Evolutionary conservation across 305 asterid genomes (phyloP), one percentile per base, ranked within the genome.

Genomic region (Petunia hybrid): DNA sequence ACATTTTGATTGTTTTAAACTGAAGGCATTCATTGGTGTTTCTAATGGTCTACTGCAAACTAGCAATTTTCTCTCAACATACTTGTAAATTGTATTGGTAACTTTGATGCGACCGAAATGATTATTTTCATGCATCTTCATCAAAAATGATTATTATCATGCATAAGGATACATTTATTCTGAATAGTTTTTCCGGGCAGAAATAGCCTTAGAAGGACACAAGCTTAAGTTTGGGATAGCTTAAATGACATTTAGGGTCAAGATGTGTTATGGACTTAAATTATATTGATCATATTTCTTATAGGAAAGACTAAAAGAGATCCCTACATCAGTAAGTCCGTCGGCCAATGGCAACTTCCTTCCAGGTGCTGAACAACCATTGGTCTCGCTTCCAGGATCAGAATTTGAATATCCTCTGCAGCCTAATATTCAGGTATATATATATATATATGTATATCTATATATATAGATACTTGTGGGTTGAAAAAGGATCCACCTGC

Each of bases 221-320:
- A 74, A 73, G n/a, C 53, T 31, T 12, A 73, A 48, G 78, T 73
- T 3, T 35, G 62, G 14, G 35, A 73, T 48, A n/a, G 64, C n/a
- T 51, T 36, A 74, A 36, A 74, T 74, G 36, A 14, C 48, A 36
- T 36, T 53, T 74, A 53, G 64, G 10, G 45, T 74, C 79, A 36
- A 53, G 45, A 35, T 73, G 46, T 73, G 46, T 74, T 74, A 55
- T 53, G 79, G 75, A 75, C 51, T 62, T 74, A 16, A 63, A 46
- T 46, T 81, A 60, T 61, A 64, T 83, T 83, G 74, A 75, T 74
- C 79, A 46, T 83, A 82, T 85, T 16, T 71, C 80, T 76, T 81
- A 90, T 93, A 97, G 99, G 99, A 92, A 64, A 87, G 97, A 85
- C 94, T 97, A 84, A 88, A 92, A 81, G 99, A 97, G 94, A 97